Percentiles rank a stretch among this genome's conserved stretches.
Conservation (phyloP, 306 rosid species). For the Malus sieversii region DNA sequence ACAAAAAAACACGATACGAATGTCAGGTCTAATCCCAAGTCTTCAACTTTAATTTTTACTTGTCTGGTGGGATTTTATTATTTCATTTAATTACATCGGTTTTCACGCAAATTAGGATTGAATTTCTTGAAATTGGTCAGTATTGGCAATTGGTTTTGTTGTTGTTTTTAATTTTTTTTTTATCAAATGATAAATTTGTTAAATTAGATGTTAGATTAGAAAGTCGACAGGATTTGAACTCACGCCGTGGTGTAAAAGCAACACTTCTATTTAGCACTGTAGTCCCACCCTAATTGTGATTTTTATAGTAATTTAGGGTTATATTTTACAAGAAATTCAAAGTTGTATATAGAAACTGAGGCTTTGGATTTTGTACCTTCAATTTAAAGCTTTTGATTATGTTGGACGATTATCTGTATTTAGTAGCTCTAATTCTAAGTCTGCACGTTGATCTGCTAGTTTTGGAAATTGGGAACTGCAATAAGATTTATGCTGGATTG, state of each 20-base stretch:
- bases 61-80: no score
- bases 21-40: neutral
- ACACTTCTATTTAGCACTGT: no score
- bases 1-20: no score
- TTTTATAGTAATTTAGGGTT: neutral
- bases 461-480: neutral
- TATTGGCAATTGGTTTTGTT: neutral
- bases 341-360: conserved; percentile 1
- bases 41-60: neutral
- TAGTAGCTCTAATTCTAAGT: neutral
- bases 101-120: neutral
- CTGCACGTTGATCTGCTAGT: neutral
- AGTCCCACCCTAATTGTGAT: neutral
- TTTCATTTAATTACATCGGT: neutral
- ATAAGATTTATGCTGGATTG: neutral
- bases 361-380: neutral
- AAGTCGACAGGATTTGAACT: accelerated
- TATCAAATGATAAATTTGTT: no score
- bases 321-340: neutral
- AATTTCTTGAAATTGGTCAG: neutral
- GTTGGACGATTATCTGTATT: neutral
- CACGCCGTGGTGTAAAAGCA: no score
- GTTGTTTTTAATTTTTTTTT: no score
- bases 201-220: no score
- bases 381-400: neutral